A percentile compares a stretch with the other conserved stretches of the same genome.
phyloP scores from a whole-genome alignment of 768 basidiomycete genomes.

The Gautieria morchelliformis region DNA sequence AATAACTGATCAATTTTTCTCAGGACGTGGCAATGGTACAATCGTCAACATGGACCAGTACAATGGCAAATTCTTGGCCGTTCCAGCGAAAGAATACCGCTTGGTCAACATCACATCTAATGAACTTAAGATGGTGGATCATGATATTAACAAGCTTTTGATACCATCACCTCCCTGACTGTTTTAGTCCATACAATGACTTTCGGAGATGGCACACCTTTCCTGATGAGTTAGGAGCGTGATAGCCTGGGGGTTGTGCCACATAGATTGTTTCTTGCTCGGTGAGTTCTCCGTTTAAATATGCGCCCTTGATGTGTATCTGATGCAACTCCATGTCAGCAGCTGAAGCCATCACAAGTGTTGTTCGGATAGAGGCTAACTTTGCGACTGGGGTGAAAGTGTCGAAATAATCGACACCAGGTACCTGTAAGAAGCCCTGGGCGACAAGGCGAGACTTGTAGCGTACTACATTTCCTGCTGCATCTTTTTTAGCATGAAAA shows the following conservation, averaged over 20 bases:
- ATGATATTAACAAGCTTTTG: conserved; percentile 17
- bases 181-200: conserved; percentile 30
- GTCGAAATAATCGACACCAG: conserved; percentile 19
- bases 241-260: conserved; percentile 24
- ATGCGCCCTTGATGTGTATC: conserved; percentile 32
- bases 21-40: conserved; percentile 17
- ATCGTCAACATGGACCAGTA: conserved; percentile 23
- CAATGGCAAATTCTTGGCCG: background rate
- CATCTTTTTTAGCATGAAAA: too few species aligned
- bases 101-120: conserved; percentile 19
- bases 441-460: conserved; percentile 18
- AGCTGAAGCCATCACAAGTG: conserved; percentile 28
- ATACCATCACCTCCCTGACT: conserved; percentile 27
- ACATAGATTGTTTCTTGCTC: too few species aligned
- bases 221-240: conserved; percentile 9
- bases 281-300: conserved; percentile 29
- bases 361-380: too few species aligned
- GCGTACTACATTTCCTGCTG: conserved; percentile 16
- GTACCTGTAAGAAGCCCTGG: conserved; percentile 24
- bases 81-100: conserved; percentile 12
- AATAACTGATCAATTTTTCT: background rate
- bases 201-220: conserved; percentile 14
- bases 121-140: conserved; percentile 15
- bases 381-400: conserved; percentile 12
- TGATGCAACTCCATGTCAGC: conserved; percentile 29